Base-by-base conservation (phyloP, 352 stramenopile genomes). In the Globisporangium viniferum region DNA sequence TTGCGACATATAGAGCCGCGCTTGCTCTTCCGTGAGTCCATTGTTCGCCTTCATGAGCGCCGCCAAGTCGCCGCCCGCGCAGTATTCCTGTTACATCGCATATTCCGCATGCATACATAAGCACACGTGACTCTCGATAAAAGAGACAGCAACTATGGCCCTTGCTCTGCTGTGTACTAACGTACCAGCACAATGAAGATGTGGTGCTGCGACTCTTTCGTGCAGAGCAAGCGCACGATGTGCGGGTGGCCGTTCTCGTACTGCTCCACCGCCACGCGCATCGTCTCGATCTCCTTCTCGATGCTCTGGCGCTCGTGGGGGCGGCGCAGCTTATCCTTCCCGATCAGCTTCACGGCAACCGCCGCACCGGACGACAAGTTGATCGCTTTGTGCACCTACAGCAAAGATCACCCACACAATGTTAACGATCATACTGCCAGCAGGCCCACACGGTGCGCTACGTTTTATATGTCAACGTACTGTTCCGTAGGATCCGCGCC, bases 231-330 rank as follows among this genome's bases (percentile, higher is more conserved):
- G 6, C 86, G 86, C 64, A 94, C 84, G 58, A 94, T 94, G 55
- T 94, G 85, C 59, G 86, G 86, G 65, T 94, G 86, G n/a, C 86
- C 86, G 46, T 94, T 94, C 70, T 94, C 86, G 66, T 88, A 94
- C 72, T 92, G 82, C 74, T 94, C 86, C 41, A 94, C 86, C 18
- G 86, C 86, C 46, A 94, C 86, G 62, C 82, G 82, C 86, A 94
- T 94, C 24, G 86, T 94, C 71, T 92, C 86, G 48, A 94, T 92
- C 73, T 94, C 86, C 62, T 94, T 94, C 59, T 92, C 84, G 67
- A 94, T 94, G 74, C 83, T 92, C 35, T 83, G 77, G 29, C 84
- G 86, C 64, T 94, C 86, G 64, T 92, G 80, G 6, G 84, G 84
- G 27, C 84, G 82, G 5, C 84, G 79, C 29, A 93, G 64, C 39